These are phyloP conservation scores for Craterostigma plantagineum DNA, from an alignment of 257 asterid genomes.

Conservation along the genomic window DNA sequence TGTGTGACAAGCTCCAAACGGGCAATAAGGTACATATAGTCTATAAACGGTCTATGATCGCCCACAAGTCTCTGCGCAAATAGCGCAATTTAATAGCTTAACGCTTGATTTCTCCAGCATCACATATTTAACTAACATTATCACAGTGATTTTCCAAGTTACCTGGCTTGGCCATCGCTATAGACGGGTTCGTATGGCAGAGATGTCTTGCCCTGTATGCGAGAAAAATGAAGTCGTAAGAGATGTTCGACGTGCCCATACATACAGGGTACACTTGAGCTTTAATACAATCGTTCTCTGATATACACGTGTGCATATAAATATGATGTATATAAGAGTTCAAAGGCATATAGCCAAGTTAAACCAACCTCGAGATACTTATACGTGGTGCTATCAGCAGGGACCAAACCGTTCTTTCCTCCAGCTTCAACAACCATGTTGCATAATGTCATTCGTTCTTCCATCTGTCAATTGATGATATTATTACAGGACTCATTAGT, in stretches of 20 bases:
- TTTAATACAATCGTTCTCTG: too few relatives aligned
- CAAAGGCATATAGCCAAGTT: too few relatives aligned
- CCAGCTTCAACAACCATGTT: slow-evolving; percentile 98
- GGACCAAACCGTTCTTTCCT: slow-evolving; percentile 84
- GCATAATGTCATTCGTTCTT: slow-evolving; percentile 98
- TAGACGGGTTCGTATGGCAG: slow-evolving; percentile 74
- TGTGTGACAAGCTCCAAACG: too few relatives aligned
- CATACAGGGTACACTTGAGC: too few relatives aligned
- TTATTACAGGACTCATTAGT: background rate
- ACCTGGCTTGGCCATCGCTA: slow-evolving; percentile 93
- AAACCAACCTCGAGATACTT: slow-evolving; percentile 74
- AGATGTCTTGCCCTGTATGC: slow-evolving; percentile 68
- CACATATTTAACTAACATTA: too few relatives aligned
- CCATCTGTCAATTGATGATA: slow-evolving; percentile 43
- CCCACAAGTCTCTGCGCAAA: too few relatives aligned
- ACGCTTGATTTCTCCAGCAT: too few relatives aligned
- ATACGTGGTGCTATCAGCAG: slow-evolving; percentile 80
- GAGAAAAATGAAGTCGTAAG: slow-evolving; percentile 1
- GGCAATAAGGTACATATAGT: too few relatives aligned
- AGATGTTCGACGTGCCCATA: too few relatives aligned
- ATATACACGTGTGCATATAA: too few relatives aligned
- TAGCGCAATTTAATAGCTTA: too few relatives aligned
- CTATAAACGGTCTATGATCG: too few relatives aligned
- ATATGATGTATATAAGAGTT: background rate
- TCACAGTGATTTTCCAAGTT: slow-evolving; percentile 5